Percentiles rank a stretch among this genome's conserved stretches.
These are phyloP conservation scores for Kodamaea fukazawae DNA, from an alignment of 805 yeast genomes.

Conservation along the genomic window DNA sequence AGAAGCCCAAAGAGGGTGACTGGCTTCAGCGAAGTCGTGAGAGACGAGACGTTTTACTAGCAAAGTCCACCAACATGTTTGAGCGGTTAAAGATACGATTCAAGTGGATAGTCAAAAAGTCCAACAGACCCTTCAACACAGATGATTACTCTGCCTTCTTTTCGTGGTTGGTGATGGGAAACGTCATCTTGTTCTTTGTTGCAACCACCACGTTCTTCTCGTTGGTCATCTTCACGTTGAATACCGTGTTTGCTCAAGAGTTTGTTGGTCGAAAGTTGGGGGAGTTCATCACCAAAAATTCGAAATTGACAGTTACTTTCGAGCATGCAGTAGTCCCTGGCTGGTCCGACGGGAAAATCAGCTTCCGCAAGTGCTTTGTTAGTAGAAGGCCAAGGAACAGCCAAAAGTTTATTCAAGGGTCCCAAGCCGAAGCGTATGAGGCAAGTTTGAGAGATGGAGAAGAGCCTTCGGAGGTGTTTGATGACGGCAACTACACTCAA, in stretches of 20 bases:
- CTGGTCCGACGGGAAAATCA: slow-evolving; percentile 85
- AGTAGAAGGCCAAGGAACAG: slow-evolving; percentile 72
- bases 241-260: slow-evolving; percentile 87
- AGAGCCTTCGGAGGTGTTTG: slow-evolving; percentile 33
- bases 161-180: slow-evolving; percentile 90
- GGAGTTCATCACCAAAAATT: slow-evolving; percentile 75
- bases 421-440: slow-evolving; percentile 68
- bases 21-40: slow-evolving; percentile 12
- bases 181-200: slow-evolving; percentile 69
- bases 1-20: slow-evolving; percentile 3
- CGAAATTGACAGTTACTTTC: slow-evolving; percentile 79
- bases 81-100: slow-evolving; percentile 36
- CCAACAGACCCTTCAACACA: slow-evolving; percentile 81
- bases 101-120: slow-evolving; percentile 74
- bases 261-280: slow-evolving; percentile 80
- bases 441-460: slow-evolving; percentile 35
- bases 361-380: slow-evolving; percentile 80
- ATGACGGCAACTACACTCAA: slow-evolving; percentile 95
- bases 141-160: slow-evolving; percentile 89
- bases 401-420: slow-evolving; percentile 61
- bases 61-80: slow-evolving; percentile 28
- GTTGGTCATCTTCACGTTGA: slow-evolving; percentile 67
- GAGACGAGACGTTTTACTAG: slow-evolving; percentile 23
- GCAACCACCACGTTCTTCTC: slow-evolving; percentile 95
- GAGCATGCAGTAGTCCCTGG: slow-evolving; percentile 94